Conservation (phyloP, 176 grass and related monocot genomes). For the Saccharum officinarum region DNA sequence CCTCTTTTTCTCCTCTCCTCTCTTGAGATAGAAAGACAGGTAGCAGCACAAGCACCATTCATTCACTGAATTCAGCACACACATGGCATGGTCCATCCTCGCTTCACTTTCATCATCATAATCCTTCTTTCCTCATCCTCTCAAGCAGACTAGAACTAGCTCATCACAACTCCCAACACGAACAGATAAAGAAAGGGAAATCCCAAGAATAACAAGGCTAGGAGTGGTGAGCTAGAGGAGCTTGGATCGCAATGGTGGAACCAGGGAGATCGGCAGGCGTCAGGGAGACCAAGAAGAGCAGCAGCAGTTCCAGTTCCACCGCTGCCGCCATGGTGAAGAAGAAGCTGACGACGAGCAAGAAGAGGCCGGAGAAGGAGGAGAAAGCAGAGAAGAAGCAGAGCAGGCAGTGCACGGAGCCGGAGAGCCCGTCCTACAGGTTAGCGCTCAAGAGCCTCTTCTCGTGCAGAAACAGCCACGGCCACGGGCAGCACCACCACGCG, state of each 20-base stretch:
- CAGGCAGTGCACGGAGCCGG: conserved; percentile 23
- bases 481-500: neutral
- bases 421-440: conserved; percentile 71
- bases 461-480: conserved; percentile 58
- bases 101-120: neutral
- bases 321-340: neutral
- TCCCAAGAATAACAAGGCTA: neutral
- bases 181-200: neutral
- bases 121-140: neutral
- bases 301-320: neutral
- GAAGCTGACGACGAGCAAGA: neutral
- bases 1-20: neutral
- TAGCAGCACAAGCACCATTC: neutral
- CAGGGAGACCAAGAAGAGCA: conserved; percentile 13
- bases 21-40: neutral
- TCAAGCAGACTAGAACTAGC: neutral
- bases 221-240: neutral
- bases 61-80: neutral
- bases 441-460: conserved; percentile 73
- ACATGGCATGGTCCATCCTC: neutral
- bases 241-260: conserved; percentile 43
- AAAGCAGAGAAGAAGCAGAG: neutral
- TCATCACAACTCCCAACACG: neutral
- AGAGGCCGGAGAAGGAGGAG: conserved; percentile 22
- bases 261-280: neutral